These are phyloP conservation scores for Haematococcus lacustris DNA, from an alignment of 139 green algal genomes.

Conservation along the genomic window DNA sequence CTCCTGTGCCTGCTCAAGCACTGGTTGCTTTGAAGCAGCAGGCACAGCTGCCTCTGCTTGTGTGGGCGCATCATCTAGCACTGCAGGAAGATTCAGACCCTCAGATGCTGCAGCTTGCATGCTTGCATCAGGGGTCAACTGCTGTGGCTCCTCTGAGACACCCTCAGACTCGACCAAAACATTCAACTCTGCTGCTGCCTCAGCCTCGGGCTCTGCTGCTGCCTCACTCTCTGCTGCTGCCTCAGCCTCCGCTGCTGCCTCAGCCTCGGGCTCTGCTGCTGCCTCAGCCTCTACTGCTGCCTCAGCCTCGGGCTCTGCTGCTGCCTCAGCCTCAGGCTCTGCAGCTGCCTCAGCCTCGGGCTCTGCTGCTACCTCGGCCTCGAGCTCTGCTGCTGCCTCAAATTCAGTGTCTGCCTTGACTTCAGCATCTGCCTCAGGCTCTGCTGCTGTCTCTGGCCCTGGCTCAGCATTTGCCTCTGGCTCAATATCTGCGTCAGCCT, in stretches of 20 bases:
- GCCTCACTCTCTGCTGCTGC: not conserved
- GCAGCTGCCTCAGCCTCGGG: not conserved
- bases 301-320: no score
- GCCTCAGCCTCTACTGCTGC: not conserved
- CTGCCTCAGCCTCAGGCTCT: not conserved
- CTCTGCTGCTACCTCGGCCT: not conserved
- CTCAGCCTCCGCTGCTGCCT: not conserved
- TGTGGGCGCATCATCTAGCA: no score
- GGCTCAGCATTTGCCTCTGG: no score
- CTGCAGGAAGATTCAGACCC: not conserved
- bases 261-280: not conserved
- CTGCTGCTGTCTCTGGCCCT: not conserved
- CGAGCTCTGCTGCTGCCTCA: not conserved
- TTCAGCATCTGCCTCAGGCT: no score
- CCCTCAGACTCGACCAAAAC: not conserved
- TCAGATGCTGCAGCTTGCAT: not conserved
- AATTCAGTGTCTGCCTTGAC: not conserved
- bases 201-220: constrained; percentile 15
- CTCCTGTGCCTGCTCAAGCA: no score
- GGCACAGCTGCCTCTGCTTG: no score
- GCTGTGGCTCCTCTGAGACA: not conserved
- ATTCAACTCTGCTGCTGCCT: constrained; percentile 3
- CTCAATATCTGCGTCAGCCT: no score
- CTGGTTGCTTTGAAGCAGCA: no score
- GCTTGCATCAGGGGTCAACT: not conserved